phyloP scores from a whole-genome alignment of 768 basidiomycete species.

The Suillus alpinus region DNA sequence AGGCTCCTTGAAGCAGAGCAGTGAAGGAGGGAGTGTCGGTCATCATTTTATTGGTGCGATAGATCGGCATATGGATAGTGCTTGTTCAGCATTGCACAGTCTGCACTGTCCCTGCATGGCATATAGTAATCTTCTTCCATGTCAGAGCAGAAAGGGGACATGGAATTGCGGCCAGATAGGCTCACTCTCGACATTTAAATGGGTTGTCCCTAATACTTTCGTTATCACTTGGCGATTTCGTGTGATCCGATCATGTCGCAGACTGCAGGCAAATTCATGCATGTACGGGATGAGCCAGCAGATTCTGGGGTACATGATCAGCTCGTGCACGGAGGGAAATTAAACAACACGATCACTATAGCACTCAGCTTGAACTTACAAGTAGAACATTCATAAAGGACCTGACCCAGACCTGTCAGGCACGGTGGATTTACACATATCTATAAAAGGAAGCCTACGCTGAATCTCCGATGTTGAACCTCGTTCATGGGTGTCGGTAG shows the following conservation, averaged over 20 bases:
- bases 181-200: not conserved
- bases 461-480: not conserved
- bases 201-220: not conserved
- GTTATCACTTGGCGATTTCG: not conserved
- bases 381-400: not conserved
- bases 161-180: not conserved
- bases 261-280: no score
- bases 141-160: not conserved
- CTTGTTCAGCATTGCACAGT: not conserved
- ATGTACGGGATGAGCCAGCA: not conserved
- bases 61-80: not conserved
- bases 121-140: not conserved
- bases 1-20: no score
- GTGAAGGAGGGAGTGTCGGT: no score
- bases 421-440: not conserved
- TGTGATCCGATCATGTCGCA: conserved; percentile 1
- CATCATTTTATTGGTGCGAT: not conserved
- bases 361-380: not conserved
- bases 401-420: not conserved
- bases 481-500: not conserved
- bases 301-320: not conserved
- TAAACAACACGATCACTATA: not conserved
- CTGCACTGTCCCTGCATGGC: not conserved
- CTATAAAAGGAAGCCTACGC: not conserved
- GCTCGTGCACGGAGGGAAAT: not conserved